Conservation (phyloP, 1,284 basidiomycete genomes). For the Vanrija pseudolonga region DNA sequence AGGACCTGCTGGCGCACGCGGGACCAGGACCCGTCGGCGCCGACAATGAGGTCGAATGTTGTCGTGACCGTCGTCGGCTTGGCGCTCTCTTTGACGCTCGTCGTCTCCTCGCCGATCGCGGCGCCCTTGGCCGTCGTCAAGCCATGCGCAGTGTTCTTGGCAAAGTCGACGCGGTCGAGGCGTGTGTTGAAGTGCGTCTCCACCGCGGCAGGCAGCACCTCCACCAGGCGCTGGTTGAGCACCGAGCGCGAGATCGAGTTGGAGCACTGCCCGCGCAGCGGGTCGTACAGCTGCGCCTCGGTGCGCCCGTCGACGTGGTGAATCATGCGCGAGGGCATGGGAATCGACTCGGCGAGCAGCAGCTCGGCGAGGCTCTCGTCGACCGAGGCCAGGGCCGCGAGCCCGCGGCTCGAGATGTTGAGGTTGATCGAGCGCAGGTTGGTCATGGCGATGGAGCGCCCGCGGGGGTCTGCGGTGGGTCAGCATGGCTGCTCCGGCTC, state of each 20-base stretch:
- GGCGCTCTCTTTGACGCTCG: slow-evolving; percentile 7
- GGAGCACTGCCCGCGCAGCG: slow-evolving; percentile 76
- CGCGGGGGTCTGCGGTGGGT: slow-evolving; percentile 39
- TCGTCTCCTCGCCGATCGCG: slow-evolving; percentile 9
- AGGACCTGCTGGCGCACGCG: slow-evolving; percentile 82
- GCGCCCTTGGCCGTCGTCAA: slow-evolving; percentile 2
- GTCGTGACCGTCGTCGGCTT: not conserved
- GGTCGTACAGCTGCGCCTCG: slow-evolving; percentile 82
- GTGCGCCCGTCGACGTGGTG: slow-evolving; percentile 68
- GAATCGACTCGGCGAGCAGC: slow-evolving; percentile 77
- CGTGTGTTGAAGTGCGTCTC: slow-evolving; percentile 75
- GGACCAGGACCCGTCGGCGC: slow-evolving; percentile 85
- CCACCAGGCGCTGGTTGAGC: slow-evolving; percentile 79
- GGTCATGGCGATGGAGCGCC: slow-evolving; percentile 32
- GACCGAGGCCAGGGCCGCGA: slow-evolving; percentile 77
- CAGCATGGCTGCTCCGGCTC: not conserved
- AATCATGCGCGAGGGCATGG: slow-evolving; percentile 95
- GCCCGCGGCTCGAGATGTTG: slow-evolving; percentile 88
- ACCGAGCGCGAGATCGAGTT: slow-evolving; percentile 87
- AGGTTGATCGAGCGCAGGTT: slow-evolving; percentile 83
- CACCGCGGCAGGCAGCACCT: slow-evolving; percentile 59
- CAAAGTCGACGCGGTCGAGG: slow-evolving; percentile 72
- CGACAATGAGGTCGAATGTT: slow-evolving; percentile 76
- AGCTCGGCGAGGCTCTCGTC: slow-evolving; percentile 68
- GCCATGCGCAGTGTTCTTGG: slow-evolving; percentile 45